phyloP scores from a whole-genome alignment of 139 green algal species.

The Micractinium conductrix region DNA sequence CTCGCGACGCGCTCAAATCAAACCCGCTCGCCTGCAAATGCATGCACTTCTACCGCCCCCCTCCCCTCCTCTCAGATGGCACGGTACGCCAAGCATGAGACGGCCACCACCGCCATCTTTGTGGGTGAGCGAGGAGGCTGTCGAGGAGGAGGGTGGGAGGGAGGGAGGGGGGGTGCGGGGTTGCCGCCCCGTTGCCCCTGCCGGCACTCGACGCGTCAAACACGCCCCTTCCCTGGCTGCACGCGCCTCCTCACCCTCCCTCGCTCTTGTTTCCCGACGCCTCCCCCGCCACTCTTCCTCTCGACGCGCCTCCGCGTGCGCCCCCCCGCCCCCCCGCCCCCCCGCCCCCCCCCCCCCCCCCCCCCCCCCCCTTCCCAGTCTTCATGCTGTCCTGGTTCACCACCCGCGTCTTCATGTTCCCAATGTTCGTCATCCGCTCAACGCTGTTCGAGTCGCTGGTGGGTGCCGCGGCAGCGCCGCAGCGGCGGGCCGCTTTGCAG shows the following conservation, averaged over 20 bases:
- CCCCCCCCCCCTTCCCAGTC: slow-evolving; percentile 27
- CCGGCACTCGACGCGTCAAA: background rate
- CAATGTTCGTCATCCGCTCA: slow-evolving; percentile 64
- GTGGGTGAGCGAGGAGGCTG: slow-evolving; percentile 14
- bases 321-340: background rate
- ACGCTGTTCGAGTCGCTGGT: slow-evolving; percentile 58
- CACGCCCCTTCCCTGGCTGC: background rate
- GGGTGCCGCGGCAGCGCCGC: too few relatives aligned
- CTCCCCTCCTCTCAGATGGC: slow-evolving; percentile 57
- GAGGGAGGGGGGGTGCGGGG: too few relatives aligned
- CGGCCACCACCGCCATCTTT: slow-evolving; percentile 45
- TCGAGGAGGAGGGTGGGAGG: too few relatives aligned
- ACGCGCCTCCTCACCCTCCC: too few relatives aligned
- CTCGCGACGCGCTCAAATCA: too few relatives aligned
- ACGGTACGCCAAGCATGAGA: slow-evolving; percentile 61
- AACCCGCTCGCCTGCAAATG: background rate
- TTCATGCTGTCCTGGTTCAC: slow-evolving; percentile 81
- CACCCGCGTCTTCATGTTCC: slow-evolving; percentile 69
- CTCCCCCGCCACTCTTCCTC: too few relatives aligned
- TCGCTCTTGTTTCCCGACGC: too few relatives aligned
- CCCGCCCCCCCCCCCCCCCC: background rate
- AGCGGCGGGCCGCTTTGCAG: too few relatives aligned
- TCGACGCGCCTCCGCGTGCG: background rate
- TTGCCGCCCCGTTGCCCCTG: background rate
- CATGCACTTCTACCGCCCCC: background rate